These are phyloP conservation scores for Fonsecaea monophora DNA, from an alignment of 2,329 filamentous ascomycete species.

Conservation along the genomic window DNA sequence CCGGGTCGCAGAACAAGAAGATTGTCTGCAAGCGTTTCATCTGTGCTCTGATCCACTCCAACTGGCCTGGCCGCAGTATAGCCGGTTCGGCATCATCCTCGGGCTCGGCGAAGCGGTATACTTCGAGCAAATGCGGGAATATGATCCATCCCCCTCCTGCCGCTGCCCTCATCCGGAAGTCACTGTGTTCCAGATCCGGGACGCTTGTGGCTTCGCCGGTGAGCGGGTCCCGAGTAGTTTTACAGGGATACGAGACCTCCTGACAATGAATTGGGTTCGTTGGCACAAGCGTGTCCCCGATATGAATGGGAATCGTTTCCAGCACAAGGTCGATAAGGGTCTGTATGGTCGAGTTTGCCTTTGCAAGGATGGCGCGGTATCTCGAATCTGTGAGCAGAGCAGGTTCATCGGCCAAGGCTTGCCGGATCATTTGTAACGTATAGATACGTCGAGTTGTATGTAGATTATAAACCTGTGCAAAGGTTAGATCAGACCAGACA, in stretches of 20 bases:
- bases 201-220: conserved; percentile 23
- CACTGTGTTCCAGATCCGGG: conserved; percentile 15
- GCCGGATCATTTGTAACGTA: conserved; percentile 38
- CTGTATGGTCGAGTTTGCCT: conserved; percentile 36
- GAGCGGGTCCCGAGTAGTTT: conserved; percentile 14
- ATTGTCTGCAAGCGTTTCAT: conserved; percentile 38
- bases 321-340: conserved; percentile 35
- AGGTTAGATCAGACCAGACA: conserved; percentile 35
- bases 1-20: conserved; percentile 32
- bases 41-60: conserved; percentile 39
- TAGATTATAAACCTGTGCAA: conserved; percentile 28
- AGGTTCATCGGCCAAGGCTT: conserved; percentile 30
- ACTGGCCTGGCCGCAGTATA: conserved; percentile 36
- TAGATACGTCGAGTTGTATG: conserved; percentile 32
- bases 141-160: conserved; percentile 39
- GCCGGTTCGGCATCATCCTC: conserved; percentile 36
- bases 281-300: conserved; percentile 36
- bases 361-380: conserved; percentile 18
- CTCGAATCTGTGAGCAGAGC: conserved; percentile 12
- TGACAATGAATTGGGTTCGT: conserved; percentile 34
- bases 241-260: conserved; percentile 33
- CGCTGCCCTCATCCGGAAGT: conserved; percentile 29
- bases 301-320: conserved; percentile 36
- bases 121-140: conserved; percentile 33
- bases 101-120: conserved; percentile 38